A percentile compares a stretch with the other conserved stretches of the same genome.
These are phyloP conservation scores for Akanthomyces dipterigenus DNA, from an alignment of 2,329 filamentous ascomycete species.

Conservation along the genomic window DNA sequence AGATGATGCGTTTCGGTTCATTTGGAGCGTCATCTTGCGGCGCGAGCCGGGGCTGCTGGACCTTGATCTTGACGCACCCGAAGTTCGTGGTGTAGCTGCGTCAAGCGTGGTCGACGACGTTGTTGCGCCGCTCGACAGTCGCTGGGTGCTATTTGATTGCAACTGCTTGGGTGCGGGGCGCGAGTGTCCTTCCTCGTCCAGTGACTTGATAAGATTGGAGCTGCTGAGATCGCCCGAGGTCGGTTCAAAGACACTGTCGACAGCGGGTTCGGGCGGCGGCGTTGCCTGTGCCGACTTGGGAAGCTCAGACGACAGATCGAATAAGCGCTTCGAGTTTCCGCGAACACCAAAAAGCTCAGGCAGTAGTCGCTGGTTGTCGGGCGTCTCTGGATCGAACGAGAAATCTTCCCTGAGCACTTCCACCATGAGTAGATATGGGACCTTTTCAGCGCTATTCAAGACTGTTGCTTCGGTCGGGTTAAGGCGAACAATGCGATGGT, in stretches of 20 bases:
- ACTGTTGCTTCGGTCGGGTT: slow-evolving; percentile 82
- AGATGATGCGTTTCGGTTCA: slow-evolving; percentile 45
- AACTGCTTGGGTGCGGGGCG: slow-evolving; percentile 23
- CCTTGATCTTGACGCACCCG: slow-evolving; percentile 60
- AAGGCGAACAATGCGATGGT: slow-evolving; percentile 75
- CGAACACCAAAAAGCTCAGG: slow-evolving; percentile 50
- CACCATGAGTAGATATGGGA: slow-evolving; percentile 79
- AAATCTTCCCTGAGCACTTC: slow-evolving; percentile 78
- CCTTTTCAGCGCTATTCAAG: slow-evolving; percentile 79
- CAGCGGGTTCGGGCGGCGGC: slow-evolving; percentile 35
- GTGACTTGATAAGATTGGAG: slow-evolving; percentile 59
- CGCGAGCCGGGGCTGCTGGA: slow-evolving; percentile 58
- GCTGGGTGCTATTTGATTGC: slow-evolving; percentile 34
- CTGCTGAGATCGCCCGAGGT: slow-evolving; percentile 69
- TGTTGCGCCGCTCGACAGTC: slow-evolving; percentile 55
- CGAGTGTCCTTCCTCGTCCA: slow-evolving; percentile 39
- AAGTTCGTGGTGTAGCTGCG: slow-evolving; percentile 59
- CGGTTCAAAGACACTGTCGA: slow-evolving; percentile 81
- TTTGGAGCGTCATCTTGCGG: slow-evolving; percentile 55
- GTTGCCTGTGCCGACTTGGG: slow-evolving; percentile 42
- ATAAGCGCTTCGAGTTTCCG: slow-evolving; percentile 52
- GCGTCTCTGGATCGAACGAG: slow-evolving; percentile 68
- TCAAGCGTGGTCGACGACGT: slow-evolving; percentile 55
- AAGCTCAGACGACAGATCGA: slow-evolving; percentile 60
- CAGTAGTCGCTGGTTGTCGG: slow-evolving; percentile 63